phyloP scores from a whole-genome alignment of 2,329 filamentous ascomycete genomes.

The Lachnellula willkommii region DNA sequence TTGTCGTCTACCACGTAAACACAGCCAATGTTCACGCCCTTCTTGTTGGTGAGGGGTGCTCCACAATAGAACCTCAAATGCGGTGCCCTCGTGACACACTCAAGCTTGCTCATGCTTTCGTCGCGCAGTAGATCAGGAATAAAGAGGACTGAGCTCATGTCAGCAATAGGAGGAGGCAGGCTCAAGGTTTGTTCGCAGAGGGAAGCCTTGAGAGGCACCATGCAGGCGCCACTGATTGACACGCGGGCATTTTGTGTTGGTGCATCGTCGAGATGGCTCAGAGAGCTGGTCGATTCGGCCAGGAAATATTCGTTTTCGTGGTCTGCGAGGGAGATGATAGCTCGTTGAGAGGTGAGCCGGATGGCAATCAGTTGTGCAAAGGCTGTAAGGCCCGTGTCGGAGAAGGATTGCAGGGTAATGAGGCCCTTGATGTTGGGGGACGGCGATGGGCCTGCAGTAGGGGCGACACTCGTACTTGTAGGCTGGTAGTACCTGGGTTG shows the following conservation, averaged over 20 bases:
- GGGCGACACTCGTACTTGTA: too few species aligned
- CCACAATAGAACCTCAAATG: constrained; percentile 25
- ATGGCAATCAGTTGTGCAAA: constrained; percentile 46
- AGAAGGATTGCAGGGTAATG: constrained; percentile 26
- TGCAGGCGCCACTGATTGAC: constrained; percentile 16
- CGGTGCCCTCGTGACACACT: constrained; percentile 19
- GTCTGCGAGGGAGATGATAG: constrained; percentile 38
- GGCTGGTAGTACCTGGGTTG: too few species aligned
- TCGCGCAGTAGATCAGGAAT: constrained; percentile 18
- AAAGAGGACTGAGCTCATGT: constrained; percentile 15
- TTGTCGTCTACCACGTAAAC: constrained; percentile 48
- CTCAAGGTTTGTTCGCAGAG: constrained; percentile 26
- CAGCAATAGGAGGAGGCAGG: constrained; percentile 9
- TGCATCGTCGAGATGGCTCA: constrained; percentile 29
- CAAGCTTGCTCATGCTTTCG: constrained; percentile 13
- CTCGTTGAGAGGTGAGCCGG: constrained; percentile 40
- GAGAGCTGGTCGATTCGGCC: constrained; percentile 40
- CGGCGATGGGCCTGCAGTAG: too few species aligned
- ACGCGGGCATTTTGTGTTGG: constrained; percentile 16
- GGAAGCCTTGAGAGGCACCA: constrained; percentile 12
- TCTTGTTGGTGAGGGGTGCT: constrained; percentile 22
- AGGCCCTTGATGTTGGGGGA: background rate
- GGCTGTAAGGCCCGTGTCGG: constrained; percentile 39
- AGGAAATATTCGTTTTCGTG: constrained; percentile 25
- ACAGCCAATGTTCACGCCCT: constrained; percentile 25